Evolutionary conservation across 83 land plant genomes (phyloP), one percentile per base, ranked within the genome.

Genomic region (Picea abies): DNA sequence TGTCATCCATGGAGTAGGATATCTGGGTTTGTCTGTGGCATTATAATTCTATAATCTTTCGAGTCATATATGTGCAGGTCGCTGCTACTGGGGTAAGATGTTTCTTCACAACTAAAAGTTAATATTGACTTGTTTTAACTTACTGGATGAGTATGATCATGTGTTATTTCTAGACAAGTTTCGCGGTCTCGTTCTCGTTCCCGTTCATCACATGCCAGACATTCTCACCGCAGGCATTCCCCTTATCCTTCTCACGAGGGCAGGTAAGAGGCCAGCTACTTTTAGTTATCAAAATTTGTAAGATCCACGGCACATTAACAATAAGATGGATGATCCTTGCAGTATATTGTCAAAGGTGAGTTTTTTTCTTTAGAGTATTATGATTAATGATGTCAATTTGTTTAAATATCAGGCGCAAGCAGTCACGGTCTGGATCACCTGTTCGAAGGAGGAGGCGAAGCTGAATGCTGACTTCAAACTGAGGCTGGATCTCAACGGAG

Each of bases 161-260:
- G 90, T 92, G 89, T 86, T 86, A 88, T 90, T 89, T 93, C 89
- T 95, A 95, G 97, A 95, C 95, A 89, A 86, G 89, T 88, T 84
- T 93, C 95, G 90, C 68, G 80, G 63, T 78, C 79, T 58, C 79
- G 89, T 79, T 87, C 88, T 80, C 88, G 75, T 86, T 86, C 88
- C 72, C 88, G 95, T 89, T 91, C 97, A 83, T 94, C 97, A 80
- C 90, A 83, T 92, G 88, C 90, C 93, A 94, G 88, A 94, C 92
- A 85, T 83, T 91, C 95, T 84, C 93, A 93, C 79, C 95, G 95
- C 95, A 93, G 95, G 95, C 94, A 93, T 91, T 95, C 95, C 87
- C 97, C 95, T 76, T 93, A 88, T 84, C 91, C 90, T 91, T 95
- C 97, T 90, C 85, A 86, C 87, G 95, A 91, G 61, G 84, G 76